phyloP scores from a whole-genome alignment of 73 alveolate species.

The Durusdinium trenchii region DNA sequence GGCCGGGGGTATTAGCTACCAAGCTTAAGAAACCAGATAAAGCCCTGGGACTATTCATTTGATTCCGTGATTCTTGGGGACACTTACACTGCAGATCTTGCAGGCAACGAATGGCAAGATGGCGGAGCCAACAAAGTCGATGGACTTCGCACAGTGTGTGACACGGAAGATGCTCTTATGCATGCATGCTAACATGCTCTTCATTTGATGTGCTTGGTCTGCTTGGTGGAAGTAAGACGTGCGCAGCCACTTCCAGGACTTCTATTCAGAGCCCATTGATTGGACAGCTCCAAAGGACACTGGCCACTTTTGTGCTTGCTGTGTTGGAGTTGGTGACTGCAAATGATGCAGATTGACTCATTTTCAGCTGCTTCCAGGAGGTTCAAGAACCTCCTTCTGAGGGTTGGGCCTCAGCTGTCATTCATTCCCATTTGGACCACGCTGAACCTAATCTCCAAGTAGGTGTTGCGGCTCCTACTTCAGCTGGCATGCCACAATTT shows the following conservation, averaged over 20 bases:
- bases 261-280: constrained; percentile 76
- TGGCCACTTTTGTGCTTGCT: neutral
- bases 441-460: too few species aligned
- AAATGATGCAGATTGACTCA: too few species aligned
- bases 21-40: too few species aligned
- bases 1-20: too few species aligned
- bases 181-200: neutral
- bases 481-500: constrained; percentile 84
- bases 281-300: constrained; percentile 57
- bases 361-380: neutral
- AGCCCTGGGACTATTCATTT: too few species aligned
- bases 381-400: neutral
- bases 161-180: neutral
- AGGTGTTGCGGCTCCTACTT: constrained; percentile 5
- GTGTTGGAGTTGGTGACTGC: neutral
- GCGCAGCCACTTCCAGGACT: constrained; percentile 8
- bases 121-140: neutral
- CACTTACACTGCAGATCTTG: too few species aligned
- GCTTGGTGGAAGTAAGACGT: neutral
- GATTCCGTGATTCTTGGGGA: too few species aligned
- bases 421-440: too few species aligned
- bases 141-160: neutral
- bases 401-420: neutral
- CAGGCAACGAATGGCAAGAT: neutral
- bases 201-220: too few species aligned